Evolutionary conservation across 225 moss, liverwort and hornwort species (phyloP).

Genomic region (Polytrichum commune): DNA sequence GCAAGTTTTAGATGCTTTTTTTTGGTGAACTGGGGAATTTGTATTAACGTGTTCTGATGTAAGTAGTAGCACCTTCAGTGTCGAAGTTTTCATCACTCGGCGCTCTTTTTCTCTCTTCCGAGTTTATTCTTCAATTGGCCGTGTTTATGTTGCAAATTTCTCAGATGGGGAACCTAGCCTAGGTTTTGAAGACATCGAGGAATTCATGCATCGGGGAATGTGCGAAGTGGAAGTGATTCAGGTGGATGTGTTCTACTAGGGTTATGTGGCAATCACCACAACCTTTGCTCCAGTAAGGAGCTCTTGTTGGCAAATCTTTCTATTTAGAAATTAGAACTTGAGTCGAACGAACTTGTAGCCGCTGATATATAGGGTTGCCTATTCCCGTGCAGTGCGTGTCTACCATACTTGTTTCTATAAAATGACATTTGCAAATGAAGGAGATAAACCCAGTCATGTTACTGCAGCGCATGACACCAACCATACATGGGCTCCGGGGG

Average conservation of each 20-base stretch:
- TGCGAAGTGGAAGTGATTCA: not conserved
- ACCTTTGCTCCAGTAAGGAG: not conserved
- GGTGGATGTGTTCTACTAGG: not conserved
- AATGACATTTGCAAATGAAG: slow-evolving; percentile 32
- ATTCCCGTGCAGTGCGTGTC: not conserved
- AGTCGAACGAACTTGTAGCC: not conserved
- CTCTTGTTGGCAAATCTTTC: not conserved
- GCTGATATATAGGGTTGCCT: not conserved
- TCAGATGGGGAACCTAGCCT: not conserved
- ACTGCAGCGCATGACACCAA: not conserved
- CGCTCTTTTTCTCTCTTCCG: no score
- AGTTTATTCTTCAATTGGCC: no score
- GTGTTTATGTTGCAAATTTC: not conserved
- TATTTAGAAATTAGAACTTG: not conserved
- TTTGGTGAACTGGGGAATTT: no score
- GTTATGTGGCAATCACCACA: not conserved
- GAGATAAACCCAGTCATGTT: slow-evolving; percentile 11
- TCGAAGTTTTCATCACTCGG: no score
- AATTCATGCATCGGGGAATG: not conserved
- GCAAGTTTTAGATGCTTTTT: no score
- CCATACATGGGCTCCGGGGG: slow-evolving; percentile 13
- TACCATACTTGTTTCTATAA: not conserved
- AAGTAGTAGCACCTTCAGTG: not conserved
- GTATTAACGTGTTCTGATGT: not conserved
- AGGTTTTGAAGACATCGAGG: not conserved